Conservation (phyloP, 225 moss, liverwort and hornwort genomes). For the Anthoceros angustus region DNA sequence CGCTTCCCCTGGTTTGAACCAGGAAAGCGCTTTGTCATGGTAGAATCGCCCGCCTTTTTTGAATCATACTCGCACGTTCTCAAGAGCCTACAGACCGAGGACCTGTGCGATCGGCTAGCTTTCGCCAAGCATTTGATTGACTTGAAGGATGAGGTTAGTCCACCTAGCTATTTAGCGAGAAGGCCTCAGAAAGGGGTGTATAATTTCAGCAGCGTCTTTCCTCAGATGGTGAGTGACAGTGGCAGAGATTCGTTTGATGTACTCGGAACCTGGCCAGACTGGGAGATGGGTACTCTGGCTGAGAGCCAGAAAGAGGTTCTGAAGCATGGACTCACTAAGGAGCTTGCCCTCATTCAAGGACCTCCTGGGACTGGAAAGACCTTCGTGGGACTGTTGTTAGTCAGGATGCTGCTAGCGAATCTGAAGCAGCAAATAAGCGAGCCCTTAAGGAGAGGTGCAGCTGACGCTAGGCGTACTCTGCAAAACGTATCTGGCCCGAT, state of each 20-base stretch:
- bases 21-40: conserved; percentile 24
- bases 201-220: conserved; percentile 18
- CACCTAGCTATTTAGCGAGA: conserved; percentile 19
- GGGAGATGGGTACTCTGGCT: conserved; percentile 13
- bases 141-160: conserved; percentile 14
- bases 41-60: conserved; percentile 35
- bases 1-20: not conserved
- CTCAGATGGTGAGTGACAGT: conserved; percentile 4
- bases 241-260: conserved; percentile 15
- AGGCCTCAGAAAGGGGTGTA: conserved; percentile 13
- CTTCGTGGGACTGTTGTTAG: conserved; percentile 17
- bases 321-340: conserved; percentile 35
- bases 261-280: conserved; percentile 15
- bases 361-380: conserved; percentile 40
- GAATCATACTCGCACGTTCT: conserved; percentile 33
- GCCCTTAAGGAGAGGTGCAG: too few species aligned
- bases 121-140: conserved; percentile 21
- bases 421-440: not conserved
- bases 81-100: conserved; percentile 19
- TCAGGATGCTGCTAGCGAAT: conserved; percentile 23
- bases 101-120: conserved; percentile 20
- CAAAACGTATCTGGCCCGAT: conserved; percentile 15
- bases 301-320: conserved; percentile 22
- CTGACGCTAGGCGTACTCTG: not conserved
- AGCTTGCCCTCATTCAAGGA: conserved; percentile 37